phyloP scores from a whole-genome alignment of 2,329 filamentous ascomycete species.

The Fusarium avenaceum region DNA sequence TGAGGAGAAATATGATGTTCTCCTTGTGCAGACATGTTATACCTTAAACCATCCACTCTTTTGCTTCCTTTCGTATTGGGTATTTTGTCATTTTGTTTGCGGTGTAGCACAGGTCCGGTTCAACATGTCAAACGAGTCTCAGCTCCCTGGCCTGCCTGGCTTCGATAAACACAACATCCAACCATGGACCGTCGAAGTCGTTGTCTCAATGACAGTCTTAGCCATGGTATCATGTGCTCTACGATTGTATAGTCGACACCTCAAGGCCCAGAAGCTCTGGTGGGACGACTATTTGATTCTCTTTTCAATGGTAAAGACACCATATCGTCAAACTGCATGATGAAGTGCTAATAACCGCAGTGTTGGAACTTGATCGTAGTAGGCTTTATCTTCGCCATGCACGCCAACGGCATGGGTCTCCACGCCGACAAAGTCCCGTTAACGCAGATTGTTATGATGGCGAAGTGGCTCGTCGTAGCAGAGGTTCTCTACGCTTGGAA shows the following conservation, averaged over 20 bases:
- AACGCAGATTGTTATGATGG: constrained; percentile 58
- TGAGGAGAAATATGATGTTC: background rate
- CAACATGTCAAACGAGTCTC: constrained; percentile 36
- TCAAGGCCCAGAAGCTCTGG: constrained; percentile 61
- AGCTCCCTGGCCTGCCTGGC: constrained; percentile 44
- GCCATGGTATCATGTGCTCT: constrained; percentile 56
- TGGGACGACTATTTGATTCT: constrained; percentile 66
- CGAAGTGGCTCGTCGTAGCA: constrained; percentile 62
- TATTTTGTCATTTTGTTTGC: background rate
- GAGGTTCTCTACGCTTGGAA: constrained; percentile 64
- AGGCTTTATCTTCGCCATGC: constrained; percentile 64
- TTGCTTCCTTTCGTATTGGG: background rate
- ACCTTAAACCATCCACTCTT: constrained; percentile 5
- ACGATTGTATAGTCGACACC: constrained; percentile 57
- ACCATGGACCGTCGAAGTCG: constrained; percentile 59
- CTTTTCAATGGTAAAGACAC: constrained; percentile 59
- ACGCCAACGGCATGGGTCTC: constrained; percentile 61
- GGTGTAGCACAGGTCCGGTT: background rate
- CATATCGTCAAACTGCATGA: background rate
- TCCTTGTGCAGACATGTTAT: constrained; percentile 14
- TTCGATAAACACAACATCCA: constrained; percentile 53
- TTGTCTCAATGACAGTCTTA: constrained; percentile 58
- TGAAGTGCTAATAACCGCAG: constrained; percentile 43
- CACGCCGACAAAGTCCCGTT: constrained; percentile 58
- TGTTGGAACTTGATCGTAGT: constrained; percentile 59